Evolutionary conservation across 176 grass and related monocot genomes (phyloP).

Genomic region (Oryza meridionalis): DNA sequence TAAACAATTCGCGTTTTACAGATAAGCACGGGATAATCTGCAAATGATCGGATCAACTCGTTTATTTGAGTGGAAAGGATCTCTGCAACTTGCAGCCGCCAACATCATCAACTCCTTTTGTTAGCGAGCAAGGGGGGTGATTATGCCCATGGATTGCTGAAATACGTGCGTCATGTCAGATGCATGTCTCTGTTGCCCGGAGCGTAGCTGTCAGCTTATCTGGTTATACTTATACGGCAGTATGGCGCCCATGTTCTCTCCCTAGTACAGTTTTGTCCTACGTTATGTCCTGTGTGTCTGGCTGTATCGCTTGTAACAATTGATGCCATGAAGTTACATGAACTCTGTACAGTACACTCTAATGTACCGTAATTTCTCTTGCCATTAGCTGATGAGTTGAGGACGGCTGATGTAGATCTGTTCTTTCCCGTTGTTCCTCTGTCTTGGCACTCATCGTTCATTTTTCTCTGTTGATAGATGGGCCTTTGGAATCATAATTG

Average conservation of each 20-base stretch:
- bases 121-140: not conserved
- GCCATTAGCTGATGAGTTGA: not conserved
- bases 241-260: slow-evolving; percentile 14
- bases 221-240: not conserved
- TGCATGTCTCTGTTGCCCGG: not conserved
- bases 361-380: not conserved
- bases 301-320: not conserved
- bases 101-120: not conserved
- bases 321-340: too few species aligned
- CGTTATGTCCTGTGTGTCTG: not conserved
- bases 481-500: slow-evolving; percentile 33
- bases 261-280: not conserved
- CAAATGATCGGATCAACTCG: not conserved
- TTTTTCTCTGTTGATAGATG: slow-evolving; percentile 15
- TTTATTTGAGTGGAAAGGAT: too few species aligned
- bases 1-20: not conserved
- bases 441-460: not conserved
- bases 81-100: not conserved
- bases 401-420: not conserved
- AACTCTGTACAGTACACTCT: not conserved
- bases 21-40: not conserved
- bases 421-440: not conserved
- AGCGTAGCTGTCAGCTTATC: not conserved
- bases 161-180: slow-evolving; percentile 4
- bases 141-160: not conserved